Conservation (phyloP, 2,329 filamentous ascomycete genomes). For the Colletotrichum destructivum region DNA sequence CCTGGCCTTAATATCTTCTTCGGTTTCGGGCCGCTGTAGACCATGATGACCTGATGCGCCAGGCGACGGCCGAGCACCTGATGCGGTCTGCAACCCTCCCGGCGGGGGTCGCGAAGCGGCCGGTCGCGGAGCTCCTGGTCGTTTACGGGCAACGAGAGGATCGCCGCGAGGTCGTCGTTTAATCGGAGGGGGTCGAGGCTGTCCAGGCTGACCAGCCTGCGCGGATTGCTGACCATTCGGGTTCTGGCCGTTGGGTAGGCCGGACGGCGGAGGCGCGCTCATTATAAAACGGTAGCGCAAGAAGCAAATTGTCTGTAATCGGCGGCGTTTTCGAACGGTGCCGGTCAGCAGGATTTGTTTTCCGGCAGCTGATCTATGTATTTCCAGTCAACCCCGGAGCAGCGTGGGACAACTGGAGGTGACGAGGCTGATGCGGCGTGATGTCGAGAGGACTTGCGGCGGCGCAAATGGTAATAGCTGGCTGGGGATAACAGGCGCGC, state of each 20-base stretch:
- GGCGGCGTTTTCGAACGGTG: neutral
- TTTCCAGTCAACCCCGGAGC: neutral
- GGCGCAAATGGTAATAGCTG: constrained; percentile 12
- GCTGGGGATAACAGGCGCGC: neutral
- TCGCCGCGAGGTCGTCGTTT: constrained; percentile 67
- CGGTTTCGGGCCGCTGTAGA: constrained; percentile 42
- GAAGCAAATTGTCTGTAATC: neutral
- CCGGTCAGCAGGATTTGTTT: neutral
- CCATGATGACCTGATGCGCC: constrained; percentile 32
- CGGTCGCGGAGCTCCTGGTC: constrained; percentile 53
- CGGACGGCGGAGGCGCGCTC: constrained; percentile 59
- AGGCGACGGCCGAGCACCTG: constrained; percentile 39
- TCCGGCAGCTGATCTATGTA: neutral
- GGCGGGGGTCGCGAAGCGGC: constrained; percentile 47
- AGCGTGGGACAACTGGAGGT: neutral
- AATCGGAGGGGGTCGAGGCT: constrained; percentile 57
- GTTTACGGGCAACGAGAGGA: constrained; percentile 76
- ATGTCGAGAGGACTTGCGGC: constrained; percentile 1
- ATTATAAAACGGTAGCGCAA: constrained; percentile 51
- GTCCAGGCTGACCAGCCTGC: constrained; percentile 39
- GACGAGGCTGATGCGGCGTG: neutral
- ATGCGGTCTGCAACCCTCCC: constrained; percentile 45
- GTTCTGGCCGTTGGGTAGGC: constrained; percentile 48
- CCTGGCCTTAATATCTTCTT: constrained; percentile 47
- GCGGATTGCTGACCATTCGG: constrained; percentile 49